phyloP scores from a whole-genome alignment of 2,329 filamentous ascomycete genomes.

The Exophiala lecanii-corni region DNA sequence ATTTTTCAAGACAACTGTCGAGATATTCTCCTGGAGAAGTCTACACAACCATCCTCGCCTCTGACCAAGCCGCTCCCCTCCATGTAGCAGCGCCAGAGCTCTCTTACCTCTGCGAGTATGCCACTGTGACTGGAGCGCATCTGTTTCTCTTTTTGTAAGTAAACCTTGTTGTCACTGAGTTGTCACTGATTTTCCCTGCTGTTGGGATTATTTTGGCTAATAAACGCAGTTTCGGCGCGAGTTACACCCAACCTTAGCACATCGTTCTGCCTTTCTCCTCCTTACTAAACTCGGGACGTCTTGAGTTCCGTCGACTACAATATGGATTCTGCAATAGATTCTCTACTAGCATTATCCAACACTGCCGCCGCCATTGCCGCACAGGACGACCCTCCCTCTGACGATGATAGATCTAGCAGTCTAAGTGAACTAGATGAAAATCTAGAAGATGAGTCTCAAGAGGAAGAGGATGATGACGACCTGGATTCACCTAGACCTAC shows the following conservation, averaged over 20 bases:
- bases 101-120: background rate
- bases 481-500: slow-evolving; percentile 41
- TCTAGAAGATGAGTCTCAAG: slow-evolving; percentile 37
- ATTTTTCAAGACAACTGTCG: no score
- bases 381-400: slow-evolving; percentile 44
- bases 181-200: no score
- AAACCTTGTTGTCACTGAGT: no score
- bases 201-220: no score
- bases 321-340: slow-evolving; percentile 38
- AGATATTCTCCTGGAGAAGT: no score
- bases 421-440: slow-evolving; percentile 89
- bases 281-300: no score
- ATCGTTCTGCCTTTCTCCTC: no score
- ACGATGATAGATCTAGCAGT: slow-evolving; percentile 78
- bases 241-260: no score
- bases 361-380: slow-evolving; percentile 32
- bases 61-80: no score
- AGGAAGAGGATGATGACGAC: slow-evolving; percentile 24
- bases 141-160: background rate
- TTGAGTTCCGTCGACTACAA: no score
- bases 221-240: no score
- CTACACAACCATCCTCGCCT: no score
- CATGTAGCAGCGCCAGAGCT: background rate
- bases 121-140: background rate
- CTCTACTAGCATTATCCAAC: slow-evolving; percentile 32